Evolutionary conservation across 108 stramenopile species (phyloP).

Genomic region (Mediolabrus comicus): DNA sequence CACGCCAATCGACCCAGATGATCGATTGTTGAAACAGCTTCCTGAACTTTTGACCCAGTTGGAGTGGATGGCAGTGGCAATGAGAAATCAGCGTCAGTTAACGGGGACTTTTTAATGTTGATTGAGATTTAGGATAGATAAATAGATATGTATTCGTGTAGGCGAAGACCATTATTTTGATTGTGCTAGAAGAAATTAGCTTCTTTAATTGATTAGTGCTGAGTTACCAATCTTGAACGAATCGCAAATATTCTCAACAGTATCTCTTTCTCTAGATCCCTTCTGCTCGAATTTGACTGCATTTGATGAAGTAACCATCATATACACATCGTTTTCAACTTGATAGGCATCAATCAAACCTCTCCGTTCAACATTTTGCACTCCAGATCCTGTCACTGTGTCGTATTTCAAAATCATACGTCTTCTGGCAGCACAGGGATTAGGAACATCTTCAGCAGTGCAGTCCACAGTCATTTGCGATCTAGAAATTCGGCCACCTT

Average conservation of each 20-base stretch:
- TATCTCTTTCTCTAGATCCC: slow-evolving; percentile 67
- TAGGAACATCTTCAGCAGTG: slow-evolving; percentile 21
- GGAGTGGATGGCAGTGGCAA: slow-evolving; percentile 76
- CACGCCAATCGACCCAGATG: slow-evolving; percentile 49
- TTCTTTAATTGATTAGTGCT: too few species aligned
- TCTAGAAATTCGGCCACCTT: slow-evolving; percentile 55
- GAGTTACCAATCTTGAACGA: slow-evolving; percentile 65
- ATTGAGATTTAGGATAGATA: neutral
- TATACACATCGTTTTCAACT: slow-evolving; percentile 56
- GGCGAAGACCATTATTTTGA: neutral
- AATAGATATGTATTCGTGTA: neutral
- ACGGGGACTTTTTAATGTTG: slow-evolving; percentile 35
- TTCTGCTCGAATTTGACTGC: slow-evolving; percentile 71
- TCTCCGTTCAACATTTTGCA: slow-evolving; percentile 66
- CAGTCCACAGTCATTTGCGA: slow-evolving; percentile 52
- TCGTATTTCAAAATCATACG: slow-evolving; percentile 65
- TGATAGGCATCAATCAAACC: slow-evolving; percentile 76
- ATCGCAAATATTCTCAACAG: slow-evolving; percentile 71
- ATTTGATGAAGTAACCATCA: slow-evolving; percentile 72
- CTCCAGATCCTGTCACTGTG: slow-evolving; percentile 68
- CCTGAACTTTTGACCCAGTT: slow-evolving; percentile 57
- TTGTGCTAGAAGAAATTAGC: slow-evolving; percentile 2
- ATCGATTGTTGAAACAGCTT: slow-evolving; percentile 59
- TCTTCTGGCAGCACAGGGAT: slow-evolving; percentile 36
- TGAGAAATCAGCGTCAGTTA: slow-evolving; percentile 49